A percentile compares a stretch with the other conserved stretches of the same genome.
Conservation (phyloP, 2,329 filamentous ascomycete genomes). For the Colletotrichum phormii region DNA sequence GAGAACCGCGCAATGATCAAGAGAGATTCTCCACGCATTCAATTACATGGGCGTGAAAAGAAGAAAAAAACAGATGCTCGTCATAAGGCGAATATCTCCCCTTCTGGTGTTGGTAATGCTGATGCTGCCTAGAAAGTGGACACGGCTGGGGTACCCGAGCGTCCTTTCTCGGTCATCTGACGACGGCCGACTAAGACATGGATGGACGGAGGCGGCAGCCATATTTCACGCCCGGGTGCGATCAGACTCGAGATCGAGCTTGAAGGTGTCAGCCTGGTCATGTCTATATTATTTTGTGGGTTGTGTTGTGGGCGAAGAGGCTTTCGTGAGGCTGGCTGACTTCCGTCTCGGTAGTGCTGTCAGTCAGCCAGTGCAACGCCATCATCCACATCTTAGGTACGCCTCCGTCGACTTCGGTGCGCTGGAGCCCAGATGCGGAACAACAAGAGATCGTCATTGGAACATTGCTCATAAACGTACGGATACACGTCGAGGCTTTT, state of each 20-base stretch:
- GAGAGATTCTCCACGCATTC: background rate
- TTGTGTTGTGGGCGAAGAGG: background rate
- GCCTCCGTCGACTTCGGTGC: background rate
- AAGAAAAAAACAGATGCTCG: background rate
- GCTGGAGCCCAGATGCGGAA: background rate
- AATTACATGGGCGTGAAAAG: background rate
- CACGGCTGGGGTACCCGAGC: background rate
- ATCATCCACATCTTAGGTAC: background rate
- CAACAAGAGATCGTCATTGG: background rate
- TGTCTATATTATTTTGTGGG: too few species aligned
- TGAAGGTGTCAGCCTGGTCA: background rate
- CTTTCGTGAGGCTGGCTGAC: constrained; percentile 15
- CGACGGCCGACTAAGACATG: background rate
- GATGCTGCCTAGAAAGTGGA: constrained; percentile 2
- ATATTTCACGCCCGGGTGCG: background rate
- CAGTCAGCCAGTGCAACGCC: background rate
- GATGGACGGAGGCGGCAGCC: background rate
- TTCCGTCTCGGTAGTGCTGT: background rate
- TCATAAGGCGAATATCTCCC: background rate
- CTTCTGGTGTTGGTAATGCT: background rate
- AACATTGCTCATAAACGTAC: background rate
- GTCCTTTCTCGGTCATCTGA: background rate
- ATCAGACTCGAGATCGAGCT: background rate
- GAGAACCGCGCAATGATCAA: background rate
- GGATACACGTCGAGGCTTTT: background rate